Evolutionary conservation across 139 green algal species (phyloP), one percentile per base, ranked within the genome.

Genomic region (Auxenochlorella protothecoides): DNA sequence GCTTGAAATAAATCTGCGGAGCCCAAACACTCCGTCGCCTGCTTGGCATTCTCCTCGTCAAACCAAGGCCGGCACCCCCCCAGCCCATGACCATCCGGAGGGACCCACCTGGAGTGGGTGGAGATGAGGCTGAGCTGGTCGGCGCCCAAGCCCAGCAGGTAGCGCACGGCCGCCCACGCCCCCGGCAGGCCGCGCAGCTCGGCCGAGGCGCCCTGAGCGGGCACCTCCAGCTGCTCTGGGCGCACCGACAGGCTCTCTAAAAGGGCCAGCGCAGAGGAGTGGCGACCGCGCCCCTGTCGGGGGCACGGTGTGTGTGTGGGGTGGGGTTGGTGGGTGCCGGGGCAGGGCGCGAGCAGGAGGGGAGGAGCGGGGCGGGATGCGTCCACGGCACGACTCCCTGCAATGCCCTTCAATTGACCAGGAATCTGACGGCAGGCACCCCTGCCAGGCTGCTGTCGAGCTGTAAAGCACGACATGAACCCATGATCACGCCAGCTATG

Each of bases 151-250:
- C 73, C 75, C 10, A 85, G 82, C 27, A 93, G 70, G 73, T 90
- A 95, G 66, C 83, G 76, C 57, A 94, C 87, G 4, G 88, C 90
- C 6, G 89, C 88, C 90, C 90, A 96, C 63, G 92, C 90, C 9
- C 90, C 90, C 52, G 89, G 87, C 67, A 92, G 77, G 16, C 90
- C 90, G 3, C 73, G 61, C 67, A 96, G 80, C 70, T 95, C 88
- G 54, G 75, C 66, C 12, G 81, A 66, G 3, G 79, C 84, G 14
- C 85, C 76, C 79, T 76, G 66, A n/a, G 80, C 52, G 4, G 61
- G 67, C 12, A 73, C 68, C 3, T 63, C 51, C 53, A 86, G 62
- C 7, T 68, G 53, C 15, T 80, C 66, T 5, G 83, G 78, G 3
- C 69, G 55, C 77, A 89, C 78, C 53, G 83, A 90, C 53, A 92